phyloP scores from a whole-genome alignment of 768 basidiomycete genomes.

The Kwoniella sp. region DNA sequence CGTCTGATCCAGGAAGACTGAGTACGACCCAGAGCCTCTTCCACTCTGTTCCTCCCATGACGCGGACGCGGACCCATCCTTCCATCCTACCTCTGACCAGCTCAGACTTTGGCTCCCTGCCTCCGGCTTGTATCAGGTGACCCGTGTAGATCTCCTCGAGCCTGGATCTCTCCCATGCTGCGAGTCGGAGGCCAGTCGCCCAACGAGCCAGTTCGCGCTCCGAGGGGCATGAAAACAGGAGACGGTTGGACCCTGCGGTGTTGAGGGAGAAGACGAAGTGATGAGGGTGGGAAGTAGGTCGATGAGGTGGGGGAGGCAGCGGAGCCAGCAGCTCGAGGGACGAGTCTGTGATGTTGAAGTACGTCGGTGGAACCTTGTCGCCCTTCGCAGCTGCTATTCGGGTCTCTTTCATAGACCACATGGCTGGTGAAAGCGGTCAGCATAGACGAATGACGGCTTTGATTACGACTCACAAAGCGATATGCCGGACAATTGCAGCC shows the following conservation, averaged over 20 bases:
- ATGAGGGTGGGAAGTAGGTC: conserved; percentile 45
- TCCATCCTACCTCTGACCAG: conserved; percentile 72
- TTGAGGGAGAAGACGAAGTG: conserved; percentile 78
- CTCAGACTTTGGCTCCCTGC: conserved; percentile 58
- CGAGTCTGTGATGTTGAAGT: conserved; percentile 48
- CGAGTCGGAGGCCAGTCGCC: conserved; percentile 83
- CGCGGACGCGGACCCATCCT: conserved; percentile 82
- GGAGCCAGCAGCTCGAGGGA: conserved; percentile 50
- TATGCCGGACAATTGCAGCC: conserved; percentile 50
- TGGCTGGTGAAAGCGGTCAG: conserved; percentile 19
- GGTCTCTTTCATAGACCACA: conserved; percentile 52
- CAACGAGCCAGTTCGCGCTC: conserved; percentile 71
- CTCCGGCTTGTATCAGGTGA: conserved; percentile 66
- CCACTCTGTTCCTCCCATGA: conserved; percentile 98
- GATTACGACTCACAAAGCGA: conserved; percentile 39
- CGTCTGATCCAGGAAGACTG: conserved; percentile 49
- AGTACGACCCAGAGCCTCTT: conserved; percentile 83
- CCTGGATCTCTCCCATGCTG: conserved; percentile 90
- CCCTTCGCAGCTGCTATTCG: conserved; percentile 48
- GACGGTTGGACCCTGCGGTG: conserved; percentile 84
- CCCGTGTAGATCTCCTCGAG: conserved; percentile 97
- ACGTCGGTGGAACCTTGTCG: conserved; percentile 50
- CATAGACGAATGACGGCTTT: neutral
- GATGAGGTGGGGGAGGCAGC: conserved; percentile 49
- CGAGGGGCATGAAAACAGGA: conserved; percentile 79